A percentile compares a stretch with the other conserved stretches of the same genome.
Conservation (phyloP, 2,329 filamentous ascomycete species). For the Calonectria multiphialidica region DNA sequence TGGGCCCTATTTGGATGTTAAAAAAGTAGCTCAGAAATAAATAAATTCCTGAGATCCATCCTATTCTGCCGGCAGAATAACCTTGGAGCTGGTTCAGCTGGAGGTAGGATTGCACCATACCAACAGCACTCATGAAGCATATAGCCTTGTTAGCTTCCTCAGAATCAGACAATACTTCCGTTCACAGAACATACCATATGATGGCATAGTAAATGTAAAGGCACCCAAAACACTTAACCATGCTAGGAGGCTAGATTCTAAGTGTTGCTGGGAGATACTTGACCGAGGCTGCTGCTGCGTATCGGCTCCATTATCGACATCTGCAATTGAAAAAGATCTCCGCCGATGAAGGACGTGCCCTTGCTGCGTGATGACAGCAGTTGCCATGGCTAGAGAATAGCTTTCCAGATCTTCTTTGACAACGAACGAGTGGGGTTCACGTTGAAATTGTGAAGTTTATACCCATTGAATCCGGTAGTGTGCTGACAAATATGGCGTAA, state of each 20-base stretch:
- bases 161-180: rapidly evolving
- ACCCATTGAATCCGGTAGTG: too few species aligned
- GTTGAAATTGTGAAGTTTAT: too few species aligned
- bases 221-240: neutral
- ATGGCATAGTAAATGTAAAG: neutral
- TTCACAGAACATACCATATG: neutral
- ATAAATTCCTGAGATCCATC: neutral
- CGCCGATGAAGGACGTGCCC: neutral
- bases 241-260: neutral
- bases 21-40: neutral
- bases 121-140: neutral
- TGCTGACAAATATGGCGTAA: too few species aligned
- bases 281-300: neutral
- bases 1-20: neutral
- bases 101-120: neutral
- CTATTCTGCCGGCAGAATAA: neutral
- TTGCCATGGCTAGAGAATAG: neutral
- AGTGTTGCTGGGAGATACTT: neutral
- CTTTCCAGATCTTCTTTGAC: too few species aligned
- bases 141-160: neutral
- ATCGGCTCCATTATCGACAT: neutral
- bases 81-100: neutral
- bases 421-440: too few species aligned
- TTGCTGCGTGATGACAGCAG: neutral
- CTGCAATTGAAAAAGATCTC: neutral